Evolutionary conservation across 257 asterid genomes (phyloP).

Genomic region (Nicotiana sylvestris): DNA sequence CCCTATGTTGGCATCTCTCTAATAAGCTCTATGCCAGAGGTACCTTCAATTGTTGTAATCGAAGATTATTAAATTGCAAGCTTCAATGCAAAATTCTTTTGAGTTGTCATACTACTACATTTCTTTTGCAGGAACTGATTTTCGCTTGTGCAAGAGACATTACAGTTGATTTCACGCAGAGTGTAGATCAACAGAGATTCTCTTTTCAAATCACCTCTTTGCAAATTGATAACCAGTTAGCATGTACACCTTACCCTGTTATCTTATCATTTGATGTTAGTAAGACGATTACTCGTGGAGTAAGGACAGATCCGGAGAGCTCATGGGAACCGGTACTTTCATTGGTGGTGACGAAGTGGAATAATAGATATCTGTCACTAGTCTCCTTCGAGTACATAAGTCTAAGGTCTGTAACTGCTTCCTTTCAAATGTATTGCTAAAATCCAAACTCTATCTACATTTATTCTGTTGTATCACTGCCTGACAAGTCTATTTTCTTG

Average conservation of each 20-base stretch:
- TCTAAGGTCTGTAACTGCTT: constrained; percentile 3
- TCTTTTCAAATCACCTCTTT: constrained; percentile 61
- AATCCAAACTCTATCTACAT: not conserved
- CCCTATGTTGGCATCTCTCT: constrained; percentile 87
- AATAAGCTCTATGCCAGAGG: constrained; percentile 87
- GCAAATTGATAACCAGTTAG: constrained; percentile 89
- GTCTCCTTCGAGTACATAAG: constrained; percentile 59
- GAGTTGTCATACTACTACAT: not conserved
- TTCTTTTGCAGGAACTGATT: constrained; percentile 70
- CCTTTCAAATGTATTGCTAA: not conserved
- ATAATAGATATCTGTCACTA: constrained; percentile 59
- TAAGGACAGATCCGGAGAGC: constrained; percentile 33
- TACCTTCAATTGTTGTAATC: constrained; percentile 21
- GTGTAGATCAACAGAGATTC: constrained; percentile 78
- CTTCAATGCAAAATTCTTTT: constrained; percentile 5
- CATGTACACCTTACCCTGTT: constrained; percentile 76
- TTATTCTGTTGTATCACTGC: constrained; percentile 15
- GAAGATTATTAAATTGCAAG: not conserved
- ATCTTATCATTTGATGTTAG: constrained; percentile 69
- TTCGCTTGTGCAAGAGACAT: constrained; percentile 75
- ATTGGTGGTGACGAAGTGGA: constrained; percentile 81
- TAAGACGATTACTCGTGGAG: constrained; percentile 37
- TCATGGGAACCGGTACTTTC: constrained; percentile 69
- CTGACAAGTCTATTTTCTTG: constrained; percentile 24
- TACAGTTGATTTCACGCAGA: constrained; percentile 55